Base-by-base conservation (phyloP, 1,284 basidiomycete species). In the Limonomyces culmigenus region DNA sequence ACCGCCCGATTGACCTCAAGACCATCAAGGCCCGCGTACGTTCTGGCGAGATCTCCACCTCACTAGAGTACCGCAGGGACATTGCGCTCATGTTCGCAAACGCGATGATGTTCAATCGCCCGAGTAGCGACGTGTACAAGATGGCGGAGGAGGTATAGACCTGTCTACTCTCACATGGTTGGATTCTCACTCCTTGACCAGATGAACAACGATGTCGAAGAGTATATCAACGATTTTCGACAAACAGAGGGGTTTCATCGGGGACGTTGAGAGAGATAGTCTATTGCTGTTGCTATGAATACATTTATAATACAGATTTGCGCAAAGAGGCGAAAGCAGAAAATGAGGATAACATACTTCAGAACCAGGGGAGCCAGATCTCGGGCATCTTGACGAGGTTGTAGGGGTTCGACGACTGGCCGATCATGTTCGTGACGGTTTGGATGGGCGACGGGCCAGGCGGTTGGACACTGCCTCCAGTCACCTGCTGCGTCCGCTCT, bases 31-130 rank as follows among this genome's bases (percentile, higher is more conserved):
- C 64, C 13, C 69, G 70, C 41, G 75, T 95, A 43, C 81, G 81
- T 49, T 84, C 89, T 47, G 88, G 88, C 0, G 47, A 69, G 2
- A 85, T 93, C 33, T 60, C 67, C 3, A 86, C 71, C 42, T 81
- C 84, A 2, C 65, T 77, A 29, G 88, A 95, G 52, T 91, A 84
- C 49, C 81, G 89, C 52, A 65, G 87, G 41, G 91, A 95, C 47
- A 73, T 93, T 5, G 80, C 75, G 48, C 62, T 95, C 40, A 88
- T 96, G 78, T 92, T 93, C 54, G 85, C 88, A 23, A 96, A 96
- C 50, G 87, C 91, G 11, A 79, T 91, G 68, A 87, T 95, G 80
- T 96, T 88, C 54, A 96, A 96, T 45, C 65, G 76, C 30, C 79
- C 80, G 2, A 76, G 74, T 3, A 80, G 77, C 16, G 81, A 86